These are phyloP conservation scores for Zoysia pacifica DNA, from an alignment of 176 grass and related monocot species.

Conservation along the genomic window DNA sequence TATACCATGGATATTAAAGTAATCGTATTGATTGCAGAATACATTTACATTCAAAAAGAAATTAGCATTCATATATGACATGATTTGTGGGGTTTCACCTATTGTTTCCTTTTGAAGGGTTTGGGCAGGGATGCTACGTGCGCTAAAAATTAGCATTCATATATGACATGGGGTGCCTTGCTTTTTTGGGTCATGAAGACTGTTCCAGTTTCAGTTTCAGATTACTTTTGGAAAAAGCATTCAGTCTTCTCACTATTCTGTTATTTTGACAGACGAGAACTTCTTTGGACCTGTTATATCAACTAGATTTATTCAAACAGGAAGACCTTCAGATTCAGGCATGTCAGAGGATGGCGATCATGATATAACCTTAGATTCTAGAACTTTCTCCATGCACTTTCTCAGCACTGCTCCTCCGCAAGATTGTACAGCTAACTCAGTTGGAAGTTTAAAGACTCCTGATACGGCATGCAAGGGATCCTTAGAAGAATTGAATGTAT, in stretches of 20 bases:
- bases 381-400: constrained; percentile 78
- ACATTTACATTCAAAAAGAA: not conserved
- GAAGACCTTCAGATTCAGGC: constrained; percentile 72
- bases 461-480: constrained; percentile 18
- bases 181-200: not conserved
- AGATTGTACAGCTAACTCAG: constrained; percentile 64
- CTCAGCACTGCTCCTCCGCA: constrained; percentile 58
- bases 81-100: not conserved
- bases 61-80: no score
- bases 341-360: constrained; percentile 72
- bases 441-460: constrained; percentile 56
- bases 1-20: constrained; percentile 5
- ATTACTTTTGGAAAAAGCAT: constrained; percentile 8
- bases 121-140: not conserved
- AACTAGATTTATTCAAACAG: constrained; percentile 71
- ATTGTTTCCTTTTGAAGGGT: not conserved
- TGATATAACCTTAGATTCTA: constrained; percentile 92
- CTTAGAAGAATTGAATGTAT: constrained; percentile 41
- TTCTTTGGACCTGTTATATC: constrained; percentile 91
- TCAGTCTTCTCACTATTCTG: constrained; percentile 19
- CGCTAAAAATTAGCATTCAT: not conserved
- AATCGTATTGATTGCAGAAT: not conserved
- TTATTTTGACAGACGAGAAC: constrained; percentile 70
- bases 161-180: not conserved
- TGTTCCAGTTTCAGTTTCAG: constrained; percentile 8